Evolutionary conservation across 1,139 yeast genomes (phyloP), one percentile per base, ranked within the genome.

Genomic region (Taphrina sp.): DNA sequence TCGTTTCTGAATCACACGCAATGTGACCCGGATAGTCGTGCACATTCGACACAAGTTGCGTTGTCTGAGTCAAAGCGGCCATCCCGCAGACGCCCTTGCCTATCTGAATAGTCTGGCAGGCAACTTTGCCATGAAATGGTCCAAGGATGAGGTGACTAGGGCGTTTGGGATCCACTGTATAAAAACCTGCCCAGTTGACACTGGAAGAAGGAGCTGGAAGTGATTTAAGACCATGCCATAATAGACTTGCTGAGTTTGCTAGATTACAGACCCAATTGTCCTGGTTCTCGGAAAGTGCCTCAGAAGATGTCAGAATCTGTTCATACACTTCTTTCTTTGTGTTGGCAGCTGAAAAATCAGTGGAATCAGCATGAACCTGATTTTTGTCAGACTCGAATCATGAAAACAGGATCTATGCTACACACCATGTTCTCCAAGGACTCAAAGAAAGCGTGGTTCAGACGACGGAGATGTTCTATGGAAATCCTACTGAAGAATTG

Each of bases 121-220:
- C 97, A 2, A 92, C 97, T 68, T 88, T 88, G 1, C 98, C 98
- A 69, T 88, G 95, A 68, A 92, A 92, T 5, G 98, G 98, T 0
- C 95, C 98, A 44, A 92, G 74, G 29, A 87, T 76, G 56, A 92
- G 73, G 64, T 77, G 80, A 0, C 66, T 52, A 7, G 63, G 64
- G 10, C 59, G 58, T 17, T 61, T 53, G 4, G 71, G 70, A 54
- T 77, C 75, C 42, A 70, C 62, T 0, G 86, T 79, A 65, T 92
- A 92, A 67, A 92, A 89, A 0, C 98, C 98, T 0, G 95, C 80
- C 98, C 98, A 92, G 67, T 92, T 92, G 19, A 90, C 86, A 1
- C 73, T 69, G 2, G 61, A 45, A 17, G 64, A 62, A 7, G 69
- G 64, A 24, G 59, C 59, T n/a, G 66, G 67, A 3, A 85, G 66